phyloP scores from a whole-genome alignment of 2,329 filamentous ascomycete genomes.

The Fusarium sp. region DNA sequence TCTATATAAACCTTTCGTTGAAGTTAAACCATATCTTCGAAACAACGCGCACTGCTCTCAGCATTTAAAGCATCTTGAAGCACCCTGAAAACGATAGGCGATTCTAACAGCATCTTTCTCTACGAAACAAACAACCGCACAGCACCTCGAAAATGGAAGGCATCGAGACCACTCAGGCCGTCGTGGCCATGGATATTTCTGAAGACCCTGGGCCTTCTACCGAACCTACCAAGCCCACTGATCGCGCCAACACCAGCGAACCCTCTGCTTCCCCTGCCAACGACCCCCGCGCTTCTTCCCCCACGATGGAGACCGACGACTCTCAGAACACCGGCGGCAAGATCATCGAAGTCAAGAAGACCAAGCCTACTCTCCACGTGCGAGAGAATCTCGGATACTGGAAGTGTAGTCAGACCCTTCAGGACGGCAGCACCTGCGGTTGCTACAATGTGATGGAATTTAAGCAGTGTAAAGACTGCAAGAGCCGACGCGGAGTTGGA shows the following conservation, averaged over 20 bases:
- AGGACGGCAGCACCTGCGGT: conserved; percentile 17
- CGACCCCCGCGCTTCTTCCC: not conserved
- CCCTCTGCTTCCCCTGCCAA: not conserved
- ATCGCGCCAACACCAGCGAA: not conserved
- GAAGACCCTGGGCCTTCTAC: conserved; percentile 5
- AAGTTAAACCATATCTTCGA: not conserved
- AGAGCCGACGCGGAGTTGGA: conserved; percentile 21
- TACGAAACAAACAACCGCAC: not conserved
- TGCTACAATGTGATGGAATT: conserved; percentile 20
- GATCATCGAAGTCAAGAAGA: conserved; percentile 10
- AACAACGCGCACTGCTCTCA: not conserved
- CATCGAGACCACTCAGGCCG: conserved; percentile 3
- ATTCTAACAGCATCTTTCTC: not conserved
- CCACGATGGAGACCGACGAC: not conserved
- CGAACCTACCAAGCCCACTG: not conserved
- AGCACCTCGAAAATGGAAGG: conserved; percentile 11
- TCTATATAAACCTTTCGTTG: not conserved
- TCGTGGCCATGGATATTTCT: conserved; percentile 13
- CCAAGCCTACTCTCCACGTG: conserved; percentile 17
- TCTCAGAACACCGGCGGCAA: conserved; percentile 1
- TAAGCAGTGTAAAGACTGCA: conserved; percentile 30
- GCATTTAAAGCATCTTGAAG: not conserved
- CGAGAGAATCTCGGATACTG: conserved; percentile 25
- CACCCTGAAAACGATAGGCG: not conserved
- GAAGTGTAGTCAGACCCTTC: conserved; percentile 28